Evolutionary conservation across 352 stramenopile species (phyloP), one percentile per base, ranked within the genome.

Genomic region (Phytophthora sp.): DNA sequence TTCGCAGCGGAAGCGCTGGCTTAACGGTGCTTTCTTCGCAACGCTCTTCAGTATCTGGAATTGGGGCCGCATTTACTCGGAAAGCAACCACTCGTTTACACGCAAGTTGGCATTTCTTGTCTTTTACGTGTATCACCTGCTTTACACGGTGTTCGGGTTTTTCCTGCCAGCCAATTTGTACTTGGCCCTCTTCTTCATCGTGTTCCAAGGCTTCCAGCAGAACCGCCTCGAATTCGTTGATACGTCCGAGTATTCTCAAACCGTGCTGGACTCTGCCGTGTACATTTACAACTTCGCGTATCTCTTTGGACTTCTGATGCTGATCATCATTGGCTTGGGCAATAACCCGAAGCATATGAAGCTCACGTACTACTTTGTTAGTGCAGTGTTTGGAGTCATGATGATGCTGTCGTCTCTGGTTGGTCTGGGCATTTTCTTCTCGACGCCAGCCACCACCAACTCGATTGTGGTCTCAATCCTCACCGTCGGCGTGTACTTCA

Each of bases 271-370:
- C 58, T 63, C 75, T 50, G 73, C 69, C 5, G 84, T 93, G 38
- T 93, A 92, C 59, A 69, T 93, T 11, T 96, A 85, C 79, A 94
- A 94, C 68, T 73, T 90, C 36, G 57, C 78, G 26, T 96, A 94
- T 68, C 76, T 91, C 20, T 90, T 94, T 33, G 82, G 79, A 0
- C 55, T 96, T 38, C 69, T 92, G 53, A 94, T 91, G 77, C 74
- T 94, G 49, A 81, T 96, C 38, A 94, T 94, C 57, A 92, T 96
- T 49, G 84, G 86, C 1, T 66, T 96, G 8, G 88, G 88, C 52
- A 96, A 96, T 76, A 93, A 90, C 53, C 86, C 86, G 18, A 93
- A 96, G 74, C 88, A 94, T 64, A 92, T 94, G 80, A 91, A 90
- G 60, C 75, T 91, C 51, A 94, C 80, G 35, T 93, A 93, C 69